Base-by-base conservation (phyloP, 192 early-diverging fungal genomes). In the Coemansia aciculifera region DNA sequence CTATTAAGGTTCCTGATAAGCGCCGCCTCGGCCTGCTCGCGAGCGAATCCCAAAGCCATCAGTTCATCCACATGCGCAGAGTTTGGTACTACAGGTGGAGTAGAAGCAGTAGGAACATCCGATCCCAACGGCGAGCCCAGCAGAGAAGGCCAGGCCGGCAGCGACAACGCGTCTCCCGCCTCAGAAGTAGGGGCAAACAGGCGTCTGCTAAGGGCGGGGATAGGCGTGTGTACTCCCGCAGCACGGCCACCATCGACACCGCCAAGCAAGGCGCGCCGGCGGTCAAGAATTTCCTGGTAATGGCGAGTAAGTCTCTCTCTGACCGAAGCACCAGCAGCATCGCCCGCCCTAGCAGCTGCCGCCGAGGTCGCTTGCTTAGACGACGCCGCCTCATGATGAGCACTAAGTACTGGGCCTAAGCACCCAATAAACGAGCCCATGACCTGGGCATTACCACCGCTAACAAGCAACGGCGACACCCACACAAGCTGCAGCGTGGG, bases 21-120 rank as follows among this genome's bases (percentile, higher is more conserved):
- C 5, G 95, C 95, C 23, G 75, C 82, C 68, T 91, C 92, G 2
- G 95, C 93, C 10, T 89, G 90, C 19, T 83, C 78, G 11, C 89
- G 84, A 4, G 90, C 79, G 72, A 97, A 98, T 0, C 96, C 96
- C 94, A 98, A 94, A 24, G 92, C 89, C 13, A 90, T 73, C 13
- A 98, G 81, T 44, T 89, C 88, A n/a, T 87, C 81, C 15, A 96
- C 78, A 38, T 84, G 78, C 9, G 79, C 81, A 31, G 85, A 84
- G 77, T 93, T 88, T 5, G 92, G 84, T 29, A 86, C 81, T 23
- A 17, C 36, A 24, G 39, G 49, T 46, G 61, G 24, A 24, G 38
- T 10, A 37, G 54, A 29, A 32, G 23, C 21, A 21, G 56, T 21
- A 1, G 31, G 27, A 36, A 1, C 39, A n/a, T 24, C 40, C 9